Evolutionary conservation across 805 yeast genomes (phyloP).

Genomic region (Alloascoidea africana): DNA sequence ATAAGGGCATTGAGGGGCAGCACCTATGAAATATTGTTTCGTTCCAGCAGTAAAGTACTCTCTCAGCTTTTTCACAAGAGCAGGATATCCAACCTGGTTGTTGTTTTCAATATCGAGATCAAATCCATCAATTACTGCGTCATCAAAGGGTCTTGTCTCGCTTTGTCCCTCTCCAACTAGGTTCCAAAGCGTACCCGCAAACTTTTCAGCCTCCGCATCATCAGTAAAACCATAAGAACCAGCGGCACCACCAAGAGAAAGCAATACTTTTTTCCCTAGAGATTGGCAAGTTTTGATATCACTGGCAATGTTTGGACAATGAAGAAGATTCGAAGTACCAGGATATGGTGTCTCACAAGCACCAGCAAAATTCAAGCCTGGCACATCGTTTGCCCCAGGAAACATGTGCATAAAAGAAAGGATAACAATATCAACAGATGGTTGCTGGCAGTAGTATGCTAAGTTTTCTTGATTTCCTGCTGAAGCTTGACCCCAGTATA

Average conservation of each 20-base stretch:
- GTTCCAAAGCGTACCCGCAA: conserved; percentile 39
- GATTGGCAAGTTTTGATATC: conserved; percentile 68
- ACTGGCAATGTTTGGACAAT: conserved; percentile 32
- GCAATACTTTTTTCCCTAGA: conserved; percentile 59
- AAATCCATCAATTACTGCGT: conserved; percentile 71
- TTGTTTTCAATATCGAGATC: conserved; percentile 59
- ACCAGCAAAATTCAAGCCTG: conserved; percentile 40
- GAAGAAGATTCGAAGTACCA: conserved; percentile 23
- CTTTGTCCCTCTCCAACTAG: conserved; percentile 32
- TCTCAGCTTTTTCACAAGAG: conserved; percentile 36
- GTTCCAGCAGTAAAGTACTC: conserved; percentile 37
- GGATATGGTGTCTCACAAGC: conserved; percentile 23
- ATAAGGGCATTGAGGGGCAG: conserved; percentile 87
- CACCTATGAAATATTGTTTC: conserved; percentile 58
- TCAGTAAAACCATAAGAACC: conserved; percentile 38
- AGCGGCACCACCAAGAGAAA: conserved; percentile 67
- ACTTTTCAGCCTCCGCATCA: conserved; percentile 38
- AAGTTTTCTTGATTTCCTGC: conserved; percentile 37
- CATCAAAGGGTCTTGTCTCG: conserved; percentile 43
- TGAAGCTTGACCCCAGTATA: conserved; percentile 85
- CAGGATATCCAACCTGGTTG: conserved; percentile 48
- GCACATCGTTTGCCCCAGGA: conserved; percentile 21
- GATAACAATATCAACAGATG: conserved; percentile 49
- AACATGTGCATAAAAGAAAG: conserved; percentile 51
- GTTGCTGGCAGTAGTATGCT: conserved; percentile 46